phyloP scores from a whole-genome alignment of 1,284 basidiomycete genomes.

The Ustilago tritici region DNA sequence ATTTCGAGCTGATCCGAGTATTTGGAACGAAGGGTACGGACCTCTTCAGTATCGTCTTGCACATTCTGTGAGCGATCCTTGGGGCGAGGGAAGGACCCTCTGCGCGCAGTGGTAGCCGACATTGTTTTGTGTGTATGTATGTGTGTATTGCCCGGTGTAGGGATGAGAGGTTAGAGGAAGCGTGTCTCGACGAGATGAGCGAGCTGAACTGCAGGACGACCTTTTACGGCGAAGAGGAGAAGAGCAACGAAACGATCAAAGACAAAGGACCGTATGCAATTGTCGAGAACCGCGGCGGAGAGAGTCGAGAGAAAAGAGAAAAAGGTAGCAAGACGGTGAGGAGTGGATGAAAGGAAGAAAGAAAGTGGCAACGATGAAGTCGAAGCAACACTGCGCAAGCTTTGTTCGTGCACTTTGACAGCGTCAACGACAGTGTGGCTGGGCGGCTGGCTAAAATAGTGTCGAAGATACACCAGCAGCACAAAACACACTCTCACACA shows the following conservation, averaged over 20 bases:
- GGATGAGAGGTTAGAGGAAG: conserved; percentile 8
- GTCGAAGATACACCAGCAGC: conserved; percentile 13
- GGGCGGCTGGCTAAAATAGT: not conserved
- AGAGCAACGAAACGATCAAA: conserved; percentile 11
- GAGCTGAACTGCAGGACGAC: conserved; percentile 33
- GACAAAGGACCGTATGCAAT: conserved; percentile 34
- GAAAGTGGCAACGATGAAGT: conserved; percentile 1
- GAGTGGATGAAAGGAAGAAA: conserved; percentile 22
- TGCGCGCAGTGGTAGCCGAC: conserved; percentile 54
- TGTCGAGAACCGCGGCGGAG: conserved; percentile 29
- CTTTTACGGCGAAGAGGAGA: conserved; percentile 13
- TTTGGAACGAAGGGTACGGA: conserved; percentile 61
- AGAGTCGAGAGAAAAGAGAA: conserved; percentile 13
- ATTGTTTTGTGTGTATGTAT: conserved; percentile 42
- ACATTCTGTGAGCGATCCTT: conserved; percentile 50
- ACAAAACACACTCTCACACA: not conserved
- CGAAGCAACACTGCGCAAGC: conserved; percentile 7
- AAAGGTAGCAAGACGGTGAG: conserved; percentile 13
- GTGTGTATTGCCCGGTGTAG: conserved; percentile 6
- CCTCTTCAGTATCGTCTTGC: conserved; percentile 68
- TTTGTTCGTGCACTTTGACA: not conserved
- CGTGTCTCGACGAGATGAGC: conserved; percentile 21
- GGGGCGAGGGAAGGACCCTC: conserved; percentile 54
- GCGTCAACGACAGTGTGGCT: not conserved
- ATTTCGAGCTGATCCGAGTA: conserved; percentile 72